Evolutionary conservation across 257 asterid species (phyloP), one percentile per base, ranked within the genome.

Genomic region (Ophiorrhiza pumila): DNA sequence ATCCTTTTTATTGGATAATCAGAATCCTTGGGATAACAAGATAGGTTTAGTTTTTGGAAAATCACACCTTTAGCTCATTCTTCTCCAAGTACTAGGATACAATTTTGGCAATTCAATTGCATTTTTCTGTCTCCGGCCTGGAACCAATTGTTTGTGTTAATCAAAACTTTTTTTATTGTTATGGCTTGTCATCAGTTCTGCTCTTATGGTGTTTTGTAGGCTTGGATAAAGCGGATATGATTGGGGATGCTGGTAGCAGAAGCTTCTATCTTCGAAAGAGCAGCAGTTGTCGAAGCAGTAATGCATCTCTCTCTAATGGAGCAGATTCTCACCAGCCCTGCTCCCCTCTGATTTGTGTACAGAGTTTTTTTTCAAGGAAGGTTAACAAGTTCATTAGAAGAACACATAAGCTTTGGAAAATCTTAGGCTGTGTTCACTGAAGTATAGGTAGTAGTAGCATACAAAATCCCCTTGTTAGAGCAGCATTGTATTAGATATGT

Each of bases 191-290:
- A 34, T 5, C 13, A 1, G 31, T 22, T 31, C 11, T 59, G 15
- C 23, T 46, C 13, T 18, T 52, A 20, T 63, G 62, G 27, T 39
- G 43, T n/a, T 22, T 49, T 37, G 31, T 58, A 91, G 97, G 97
- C 74, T 79, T 89, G 88, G 80, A 83, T 47, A 91, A 82, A 67
- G 82, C 90, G 1, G 93, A 85, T 49, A 65, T 82, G 61, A 89
- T 91, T n/a, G 96, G 91, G 27, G 89, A 88, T 52, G 77, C 78
- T 47, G 93, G 95, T 22, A 81, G 90, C 83, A 79, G 97, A 75
- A 84, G 80, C 79, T 89, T 89, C 76, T 88, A 86, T 72, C 97
- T 91, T 35, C 82, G 90, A 59, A 86, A 68, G 77, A 77, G 71
- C 65, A 55, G 56, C 65, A 74, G 65, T 41, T 32, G 43, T 62